Evolutionary conservation across 108 stramenopile genomes (phyloP).

Genomic region (Nitzschia sp.): DNA sequence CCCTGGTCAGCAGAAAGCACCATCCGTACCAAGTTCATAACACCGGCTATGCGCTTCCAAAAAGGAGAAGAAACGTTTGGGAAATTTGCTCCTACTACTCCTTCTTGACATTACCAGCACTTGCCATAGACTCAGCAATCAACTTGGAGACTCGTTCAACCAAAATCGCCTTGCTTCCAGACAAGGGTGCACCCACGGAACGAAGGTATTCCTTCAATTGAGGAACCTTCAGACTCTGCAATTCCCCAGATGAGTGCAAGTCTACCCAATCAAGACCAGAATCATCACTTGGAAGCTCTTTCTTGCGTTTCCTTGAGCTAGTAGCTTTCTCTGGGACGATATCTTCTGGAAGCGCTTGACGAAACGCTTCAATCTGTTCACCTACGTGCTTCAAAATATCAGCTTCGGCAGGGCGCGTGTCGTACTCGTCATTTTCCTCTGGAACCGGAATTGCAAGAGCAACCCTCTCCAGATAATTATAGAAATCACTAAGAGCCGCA

Average conservation of each 20-base stretch:
- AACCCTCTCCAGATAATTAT: slow-evolving; percentile 62
- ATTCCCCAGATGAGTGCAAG: slow-evolving; percentile 36
- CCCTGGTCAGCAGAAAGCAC: slow-evolving; percentile 26
- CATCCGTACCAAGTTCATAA: no score
- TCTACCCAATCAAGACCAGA: slow-evolving; percentile 63
- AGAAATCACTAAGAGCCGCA: slow-evolving; percentile 63
- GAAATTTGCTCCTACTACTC: not conserved
- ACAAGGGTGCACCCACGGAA: slow-evolving; percentile 46
- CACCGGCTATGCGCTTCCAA: not conserved
- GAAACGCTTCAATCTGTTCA: slow-evolving; percentile 54
- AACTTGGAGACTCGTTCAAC: slow-evolving; percentile 38
- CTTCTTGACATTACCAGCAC: not conserved
- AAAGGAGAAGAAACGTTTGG: not conserved
- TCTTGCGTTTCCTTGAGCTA: slow-evolving; percentile 43
- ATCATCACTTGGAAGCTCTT: slow-evolving; percentile 27
- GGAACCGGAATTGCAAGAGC: slow-evolving; percentile 46
- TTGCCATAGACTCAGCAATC: slow-evolving; percentile 11
- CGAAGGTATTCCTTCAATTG: slow-evolving; percentile 63
- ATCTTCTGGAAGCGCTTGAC: slow-evolving; percentile 43
- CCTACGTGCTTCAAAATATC: slow-evolving; percentile 38
- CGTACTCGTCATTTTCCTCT: slow-evolving; percentile 35
- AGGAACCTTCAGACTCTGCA: slow-evolving; percentile 39
- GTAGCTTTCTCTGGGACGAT: not conserved
- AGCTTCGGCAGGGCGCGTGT: slow-evolving; percentile 41
- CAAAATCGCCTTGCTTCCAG: slow-evolving; percentile 62